These are phyloP conservation scores for Metschnikowia shivogae DNA, from an alignment of 805 yeast genomes.

Conservation along the genomic window DNA sequence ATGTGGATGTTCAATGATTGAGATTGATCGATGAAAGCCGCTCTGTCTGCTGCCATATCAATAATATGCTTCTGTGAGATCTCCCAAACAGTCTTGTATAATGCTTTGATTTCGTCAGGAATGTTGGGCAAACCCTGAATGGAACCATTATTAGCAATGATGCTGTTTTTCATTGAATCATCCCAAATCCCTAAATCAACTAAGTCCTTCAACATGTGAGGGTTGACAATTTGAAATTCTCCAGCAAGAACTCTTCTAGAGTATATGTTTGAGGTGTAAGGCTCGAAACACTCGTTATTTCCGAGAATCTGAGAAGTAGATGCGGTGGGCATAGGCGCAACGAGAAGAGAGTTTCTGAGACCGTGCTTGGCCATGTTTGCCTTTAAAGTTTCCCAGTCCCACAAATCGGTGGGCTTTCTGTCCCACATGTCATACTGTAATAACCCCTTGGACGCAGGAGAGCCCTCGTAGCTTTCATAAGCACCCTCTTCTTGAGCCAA, in stretches of 20 bases:
- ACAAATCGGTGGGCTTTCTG: slow-evolving; percentile 54
- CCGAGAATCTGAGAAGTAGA: slow-evolving; percentile 62
- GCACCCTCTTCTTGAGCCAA: slow-evolving; percentile 49
- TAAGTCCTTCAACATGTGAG: slow-evolving; percentile 53
- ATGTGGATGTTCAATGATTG: slow-evolving; percentile 89
- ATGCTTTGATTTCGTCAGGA: slow-evolving; percentile 50
- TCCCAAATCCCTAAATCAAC: slow-evolving; percentile 58
- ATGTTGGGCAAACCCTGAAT: slow-evolving; percentile 51
- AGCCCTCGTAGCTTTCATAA: slow-evolving; percentile 49
- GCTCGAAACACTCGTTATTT: slow-evolving; percentile 60
- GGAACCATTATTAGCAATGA: slow-evolving; percentile 55
- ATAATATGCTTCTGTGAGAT: slow-evolving; percentile 55
- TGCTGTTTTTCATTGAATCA: slow-evolving; percentile 53
- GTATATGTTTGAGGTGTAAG: slow-evolving; percentile 58
- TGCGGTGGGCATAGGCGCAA: slow-evolving; percentile 68
- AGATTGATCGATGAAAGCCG: slow-evolving; percentile 84
- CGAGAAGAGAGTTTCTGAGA: slow-evolving; percentile 54
- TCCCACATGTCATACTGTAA: slow-evolving; percentile 58
- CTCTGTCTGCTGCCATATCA: slow-evolving; percentile 66
- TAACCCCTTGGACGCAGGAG: slow-evolving; percentile 57
- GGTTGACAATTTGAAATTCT: slow-evolving; percentile 61
- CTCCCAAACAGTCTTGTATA: slow-evolving; percentile 62
- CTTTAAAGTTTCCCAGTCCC: slow-evolving; percentile 57
- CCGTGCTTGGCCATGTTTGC: slow-evolving; percentile 47
- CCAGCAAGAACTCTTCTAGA: slow-evolving; percentile 62